Evolutionary conservation across 148 eudicot species (phyloP).

Genomic region (Agrostemma githago): DNA sequence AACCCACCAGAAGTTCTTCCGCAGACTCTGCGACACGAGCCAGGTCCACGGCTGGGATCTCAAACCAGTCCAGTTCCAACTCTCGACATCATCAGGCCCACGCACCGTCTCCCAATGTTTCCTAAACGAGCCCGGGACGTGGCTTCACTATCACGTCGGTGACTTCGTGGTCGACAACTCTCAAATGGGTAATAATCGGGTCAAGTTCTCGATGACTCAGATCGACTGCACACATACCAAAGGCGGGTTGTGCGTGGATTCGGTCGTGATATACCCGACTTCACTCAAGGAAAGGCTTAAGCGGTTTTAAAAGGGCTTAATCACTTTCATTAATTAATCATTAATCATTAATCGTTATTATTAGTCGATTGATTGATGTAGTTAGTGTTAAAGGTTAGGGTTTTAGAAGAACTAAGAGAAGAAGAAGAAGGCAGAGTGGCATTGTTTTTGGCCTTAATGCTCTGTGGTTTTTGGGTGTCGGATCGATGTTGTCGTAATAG

Average conservation of each 20-base stretch:
- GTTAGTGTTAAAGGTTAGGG: slow-evolving; percentile 15
- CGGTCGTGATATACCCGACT: slow-evolving; percentile 58
- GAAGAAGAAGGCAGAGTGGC: slow-evolving; percentile 32
- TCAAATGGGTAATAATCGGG: slow-evolving; percentile 19
- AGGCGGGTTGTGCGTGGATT: slow-evolving; percentile 73
- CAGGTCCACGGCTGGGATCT: slow-evolving; percentile 68
- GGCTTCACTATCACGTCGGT: slow-evolving; percentile 64
- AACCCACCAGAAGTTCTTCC: slow-evolving; percentile 44
- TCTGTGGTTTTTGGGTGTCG: slow-evolving; percentile 17
- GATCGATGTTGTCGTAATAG: too few species aligned
- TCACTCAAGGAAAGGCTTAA: slow-evolving; percentile 52
- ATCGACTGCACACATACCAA: slow-evolving; percentile 84
- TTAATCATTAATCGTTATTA: too few species aligned
- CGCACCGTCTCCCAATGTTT: slow-evolving; percentile 47
- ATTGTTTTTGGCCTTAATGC: slow-evolving; percentile 31
- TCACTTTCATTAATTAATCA: slow-evolving; percentile 8
- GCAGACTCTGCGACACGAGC: slow-evolving; percentile 43
- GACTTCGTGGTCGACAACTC: slow-evolving; percentile 53
- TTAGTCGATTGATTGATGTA: too few species aligned
- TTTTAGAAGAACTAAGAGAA: slow-evolving; percentile 7
- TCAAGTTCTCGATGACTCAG: slow-evolving; percentile 76
- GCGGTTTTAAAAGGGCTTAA: slow-evolving; percentile 44
- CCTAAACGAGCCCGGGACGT: slow-evolving; percentile 51
- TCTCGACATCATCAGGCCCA: slow-evolving; percentile 55
- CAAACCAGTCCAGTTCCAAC: slow-evolving; percentile 65